Evolutionary conservation across 768 basidiomycete genomes (phyloP).

Genomic region (Auricularia heimuer): DNA sequence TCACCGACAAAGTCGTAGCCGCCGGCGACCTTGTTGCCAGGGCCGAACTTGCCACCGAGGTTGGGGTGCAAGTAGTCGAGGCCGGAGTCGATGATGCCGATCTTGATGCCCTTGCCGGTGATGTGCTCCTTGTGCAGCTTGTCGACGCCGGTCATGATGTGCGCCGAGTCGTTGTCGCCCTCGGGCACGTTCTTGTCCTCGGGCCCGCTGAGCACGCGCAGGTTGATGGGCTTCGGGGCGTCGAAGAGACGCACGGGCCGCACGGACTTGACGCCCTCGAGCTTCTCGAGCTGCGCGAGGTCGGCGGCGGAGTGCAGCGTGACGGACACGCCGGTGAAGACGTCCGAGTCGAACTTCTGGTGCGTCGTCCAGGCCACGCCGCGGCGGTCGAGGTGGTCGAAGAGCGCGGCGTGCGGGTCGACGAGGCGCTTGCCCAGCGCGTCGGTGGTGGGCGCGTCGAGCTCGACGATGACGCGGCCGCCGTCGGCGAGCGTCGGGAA

Average conservation of each 20-base stretch:
- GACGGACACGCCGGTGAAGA: constrained; percentile 1
- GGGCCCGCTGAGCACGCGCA: constrained; percentile 3
- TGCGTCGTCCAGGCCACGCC: neutral
- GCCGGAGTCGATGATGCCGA: constrained; percentile 17
- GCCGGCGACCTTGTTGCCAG: constrained; percentile 5
- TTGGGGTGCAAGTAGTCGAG: constrained; percentile 6
- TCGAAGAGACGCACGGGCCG: constrained; percentile 40
- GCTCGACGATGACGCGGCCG: too few species aligned
- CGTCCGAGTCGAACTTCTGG: neutral
- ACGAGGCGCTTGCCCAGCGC: too few species aligned
- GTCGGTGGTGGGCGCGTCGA: too few species aligned
- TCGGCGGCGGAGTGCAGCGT: neutral
- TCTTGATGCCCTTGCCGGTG: constrained; percentile 27
- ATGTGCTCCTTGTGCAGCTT: constrained; percentile 25
- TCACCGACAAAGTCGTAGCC: constrained; percentile 11
- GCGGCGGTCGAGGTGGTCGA: constrained; percentile 1
- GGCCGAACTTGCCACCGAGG: constrained; percentile 7
- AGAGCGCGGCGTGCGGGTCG: neutral
- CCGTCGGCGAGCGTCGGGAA: too few species aligned
- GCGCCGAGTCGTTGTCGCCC: constrained; percentile 5
- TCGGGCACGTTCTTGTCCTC: constrained; percentile 4
- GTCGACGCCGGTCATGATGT: constrained; percentile 21
- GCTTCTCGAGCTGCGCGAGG: constrained; percentile 39
- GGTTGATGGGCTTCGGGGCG: constrained; percentile 20
- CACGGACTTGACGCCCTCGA: constrained; percentile 50